A percentile compares a stretch with the other conserved stretches of the same genome.
These are phyloP conservation scores for Aspergillus sergii DNA, from an alignment of 2,329 filamentous ascomycete species.

Conservation along the genomic window DNA sequence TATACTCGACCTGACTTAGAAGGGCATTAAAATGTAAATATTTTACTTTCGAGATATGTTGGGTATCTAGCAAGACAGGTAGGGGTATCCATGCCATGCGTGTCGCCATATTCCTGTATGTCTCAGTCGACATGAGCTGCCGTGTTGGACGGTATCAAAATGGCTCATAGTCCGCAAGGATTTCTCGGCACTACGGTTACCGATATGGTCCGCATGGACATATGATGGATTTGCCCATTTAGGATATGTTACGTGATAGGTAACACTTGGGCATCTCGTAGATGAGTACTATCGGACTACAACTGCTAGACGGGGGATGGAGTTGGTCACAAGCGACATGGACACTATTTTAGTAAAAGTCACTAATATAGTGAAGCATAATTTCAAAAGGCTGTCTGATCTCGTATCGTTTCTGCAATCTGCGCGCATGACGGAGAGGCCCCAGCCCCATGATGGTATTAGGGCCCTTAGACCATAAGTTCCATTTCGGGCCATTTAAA, in stretches of 20 bases:
- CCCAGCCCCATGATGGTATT: not conserved
- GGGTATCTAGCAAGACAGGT: not conserved
- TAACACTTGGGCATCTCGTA: not conserved
- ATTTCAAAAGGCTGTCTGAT: not conserved
- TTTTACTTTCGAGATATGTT: constrained; percentile 2
- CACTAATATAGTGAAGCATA: too few species aligned
- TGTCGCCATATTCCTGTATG: not conserved
- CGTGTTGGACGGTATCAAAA: not conserved
- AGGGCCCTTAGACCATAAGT: not conserved
- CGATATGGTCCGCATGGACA: not conserved
- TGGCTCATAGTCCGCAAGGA: not conserved
- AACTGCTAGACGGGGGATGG: too few species aligned
- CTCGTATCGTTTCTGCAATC: not conserved
- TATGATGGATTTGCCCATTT: not conserved
- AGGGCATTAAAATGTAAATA: constrained; percentile 4
- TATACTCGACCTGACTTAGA: constrained; percentile 1
- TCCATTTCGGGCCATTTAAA: not conserved
- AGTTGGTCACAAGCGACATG: not conserved
- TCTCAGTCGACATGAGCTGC: not conserved
- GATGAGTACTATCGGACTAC: too few species aligned
- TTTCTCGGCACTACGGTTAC: not conserved
- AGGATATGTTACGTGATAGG: not conserved
- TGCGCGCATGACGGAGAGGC: not conserved
- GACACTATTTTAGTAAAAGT: not conserved
- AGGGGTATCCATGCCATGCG: not conserved